Evolutionary conservation across 2,329 filamentous ascomycete species (phyloP).

Genomic region (Clarireedia paspali): DNA sequence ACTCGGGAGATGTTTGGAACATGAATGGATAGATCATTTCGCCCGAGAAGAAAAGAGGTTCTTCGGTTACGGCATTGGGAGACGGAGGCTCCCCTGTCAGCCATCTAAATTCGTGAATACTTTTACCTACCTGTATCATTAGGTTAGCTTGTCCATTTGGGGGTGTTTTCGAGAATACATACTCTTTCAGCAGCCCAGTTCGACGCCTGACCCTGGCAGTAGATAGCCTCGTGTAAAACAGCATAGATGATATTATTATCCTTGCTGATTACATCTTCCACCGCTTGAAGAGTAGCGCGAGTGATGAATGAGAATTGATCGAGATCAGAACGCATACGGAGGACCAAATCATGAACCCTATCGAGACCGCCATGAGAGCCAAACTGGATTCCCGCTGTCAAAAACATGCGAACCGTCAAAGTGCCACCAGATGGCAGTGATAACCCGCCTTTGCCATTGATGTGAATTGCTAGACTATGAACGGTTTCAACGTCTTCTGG

Average conservation of each 20-base stretch:
- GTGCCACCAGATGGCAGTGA: slow-evolving; percentile 63
- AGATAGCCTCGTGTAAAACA: slow-evolving; percentile 80
- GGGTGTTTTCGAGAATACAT: neutral
- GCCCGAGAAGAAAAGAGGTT: slow-evolving; percentile 71
- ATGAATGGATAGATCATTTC: slow-evolving; percentile 90
- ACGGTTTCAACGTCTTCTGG: slow-evolving; percentile 69
- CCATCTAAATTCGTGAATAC: slow-evolving; percentile 34
- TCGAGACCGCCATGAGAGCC: slow-evolving; percentile 75
- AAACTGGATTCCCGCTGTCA: slow-evolving; percentile 71
- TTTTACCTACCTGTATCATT: neutral
- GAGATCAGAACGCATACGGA: slow-evolving; percentile 65
- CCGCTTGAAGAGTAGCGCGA: slow-evolving; percentile 56
- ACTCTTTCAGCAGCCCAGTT: slow-evolving; percentile 66
- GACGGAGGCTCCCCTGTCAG: slow-evolving; percentile 22
- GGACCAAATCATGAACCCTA: slow-evolving; percentile 62
- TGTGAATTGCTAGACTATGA: slow-evolving; percentile 33
- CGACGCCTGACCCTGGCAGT: slow-evolving; percentile 62
- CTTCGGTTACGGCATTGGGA: slow-evolving; percentile 31
- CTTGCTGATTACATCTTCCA: slow-evolving; percentile 48
- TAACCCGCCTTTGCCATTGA: slow-evolving; percentile 52
- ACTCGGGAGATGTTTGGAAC: slow-evolving; percentile 73
- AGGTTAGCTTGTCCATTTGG: neutral
- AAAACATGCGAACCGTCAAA: slow-evolving; percentile 66
- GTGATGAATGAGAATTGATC: slow-evolving; percentile 70
- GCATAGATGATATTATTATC: slow-evolving; percentile 78